Percentiles rank a stretch among this genome's conserved stretches.
phyloP scores from a whole-genome alignment of 768 basidiomycete genomes.

The Cyclocybe aegerita region DNA sequence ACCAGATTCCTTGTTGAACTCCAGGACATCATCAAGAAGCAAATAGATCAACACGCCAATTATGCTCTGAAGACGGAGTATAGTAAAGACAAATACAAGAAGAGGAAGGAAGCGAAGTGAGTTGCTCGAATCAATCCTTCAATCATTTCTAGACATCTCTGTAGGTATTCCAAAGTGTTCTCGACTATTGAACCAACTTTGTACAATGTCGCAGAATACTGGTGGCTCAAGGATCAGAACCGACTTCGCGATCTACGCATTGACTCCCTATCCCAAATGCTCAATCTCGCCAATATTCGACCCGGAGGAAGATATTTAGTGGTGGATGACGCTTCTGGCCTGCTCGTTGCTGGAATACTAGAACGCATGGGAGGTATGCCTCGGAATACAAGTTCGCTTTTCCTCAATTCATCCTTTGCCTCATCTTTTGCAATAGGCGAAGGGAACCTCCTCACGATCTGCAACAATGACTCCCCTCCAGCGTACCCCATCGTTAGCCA shows the following conservation, averaged over 20 bases:
- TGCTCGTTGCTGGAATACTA: slow-evolving; percentile 81
- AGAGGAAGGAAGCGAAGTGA: slow-evolving; percentile 95
- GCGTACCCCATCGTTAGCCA: slow-evolving; percentile 79
- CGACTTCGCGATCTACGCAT: slow-evolving; percentile 82
- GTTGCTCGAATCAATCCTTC: slow-evolving; percentile 19
- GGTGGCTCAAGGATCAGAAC: slow-evolving; percentile 81
- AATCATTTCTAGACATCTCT: not conserved
- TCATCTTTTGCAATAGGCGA: slow-evolving; percentile 46
- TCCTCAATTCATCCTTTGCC: slow-evolving; percentile 5
- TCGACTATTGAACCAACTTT: slow-evolving; percentile 86
- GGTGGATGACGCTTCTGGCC: slow-evolving; percentile 90
- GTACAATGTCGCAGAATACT: slow-evolving; percentile 86
- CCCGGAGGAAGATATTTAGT: slow-evolving; percentile 88
- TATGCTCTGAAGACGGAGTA: slow-evolving; percentile 96
- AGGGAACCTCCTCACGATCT: slow-evolving; percentile 81
- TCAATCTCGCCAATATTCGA: slow-evolving; percentile 78
- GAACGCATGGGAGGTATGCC: slow-evolving; percentile 80
- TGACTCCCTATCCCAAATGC: slow-evolving; percentile 87
- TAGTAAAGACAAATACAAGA: slow-evolving; percentile 97
- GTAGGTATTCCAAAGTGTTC: slow-evolving; percentile 84
- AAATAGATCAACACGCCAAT: slow-evolving; percentile 91
- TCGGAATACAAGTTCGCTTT: not conserved
- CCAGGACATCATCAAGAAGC: slow-evolving; percentile 92
- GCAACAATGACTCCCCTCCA: slow-evolving; percentile 90
- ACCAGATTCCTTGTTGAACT: slow-evolving; percentile 13